Evolutionary conservation across 179 eudicot species (phyloP).

Genomic region (Carnegiea gigantea): DNA sequence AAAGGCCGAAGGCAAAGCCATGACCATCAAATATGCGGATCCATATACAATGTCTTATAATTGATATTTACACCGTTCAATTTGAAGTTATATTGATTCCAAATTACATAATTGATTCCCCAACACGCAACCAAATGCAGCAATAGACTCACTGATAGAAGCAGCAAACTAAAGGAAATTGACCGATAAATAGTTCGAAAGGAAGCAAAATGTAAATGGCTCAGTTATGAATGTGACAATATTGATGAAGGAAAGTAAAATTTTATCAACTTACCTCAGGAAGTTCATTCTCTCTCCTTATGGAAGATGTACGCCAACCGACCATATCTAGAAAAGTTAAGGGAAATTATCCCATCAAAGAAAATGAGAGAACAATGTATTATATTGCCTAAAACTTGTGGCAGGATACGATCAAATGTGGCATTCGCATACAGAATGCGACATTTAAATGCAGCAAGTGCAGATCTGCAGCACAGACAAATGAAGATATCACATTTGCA

Average conservation of each 20-base stretch:
- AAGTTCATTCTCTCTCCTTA: constrained; percentile 91
- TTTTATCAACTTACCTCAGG: constrained; percentile 53
- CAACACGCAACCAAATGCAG: background rate
- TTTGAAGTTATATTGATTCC: background rate
- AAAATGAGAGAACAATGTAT: constrained; percentile 3
- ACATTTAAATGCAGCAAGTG: constrained; percentile 82
- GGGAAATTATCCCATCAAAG: constrained; percentile 29
- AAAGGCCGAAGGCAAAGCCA: too few relatives aligned
- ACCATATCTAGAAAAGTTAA: constrained; percentile 81
- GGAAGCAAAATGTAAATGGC: background rate
- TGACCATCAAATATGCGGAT: too few relatives aligned
- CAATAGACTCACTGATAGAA: background rate
- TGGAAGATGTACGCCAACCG: constrained; percentile 98
- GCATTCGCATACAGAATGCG: constrained; percentile 96
- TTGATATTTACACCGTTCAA: background rate
- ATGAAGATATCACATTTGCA: constrained; percentile 13
- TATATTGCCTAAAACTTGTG: background rate
- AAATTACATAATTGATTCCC: background rate
- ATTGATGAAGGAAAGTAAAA: background rate
- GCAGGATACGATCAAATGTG: constrained; percentile 94
- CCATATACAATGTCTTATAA: too few relatives aligned
- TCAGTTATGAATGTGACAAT: background rate
- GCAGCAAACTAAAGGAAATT: background rate
- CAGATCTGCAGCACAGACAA: constrained; percentile 62
- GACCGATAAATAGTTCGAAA: background rate